These are phyloP conservation scores for Sisymbrium irio DNA, from an alignment of 345 rosid genomes.

Conservation along the genomic window DNA sequence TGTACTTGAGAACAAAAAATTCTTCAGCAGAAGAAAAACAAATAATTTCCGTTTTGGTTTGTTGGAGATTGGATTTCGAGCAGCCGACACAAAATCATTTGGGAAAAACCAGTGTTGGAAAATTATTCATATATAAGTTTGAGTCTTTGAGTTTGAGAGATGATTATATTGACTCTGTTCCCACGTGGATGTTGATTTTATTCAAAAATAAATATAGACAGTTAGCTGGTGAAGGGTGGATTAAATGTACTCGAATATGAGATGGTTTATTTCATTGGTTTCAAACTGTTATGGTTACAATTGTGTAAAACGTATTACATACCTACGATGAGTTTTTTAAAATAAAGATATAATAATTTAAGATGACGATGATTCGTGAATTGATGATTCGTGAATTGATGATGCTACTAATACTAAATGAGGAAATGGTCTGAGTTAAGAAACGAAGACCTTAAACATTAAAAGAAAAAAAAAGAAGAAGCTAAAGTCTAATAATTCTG, in stretches of 20 bases:
- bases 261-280: neutral
- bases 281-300: neutral
- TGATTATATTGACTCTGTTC: slow-evolving; percentile 18
- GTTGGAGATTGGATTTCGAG: slow-evolving; percentile 16
- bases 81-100: slow-evolving; percentile 31
- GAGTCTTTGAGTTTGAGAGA: slow-evolving; percentile 10
- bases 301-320: neutral
- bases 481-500: neutral
- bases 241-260: slow-evolving; percentile 1
- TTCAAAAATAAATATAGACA: neutral
- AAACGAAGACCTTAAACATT: neutral
- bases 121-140: neutral
- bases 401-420: neutral
- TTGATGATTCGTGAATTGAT: neutral
- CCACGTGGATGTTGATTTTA: slow-evolving; percentile 20
- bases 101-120: slow-evolving; percentile 12
- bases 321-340: neutral
- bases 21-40: neutral
- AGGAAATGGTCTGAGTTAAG: slow-evolving; percentile 12
- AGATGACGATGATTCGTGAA: neutral
- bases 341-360: neutral
- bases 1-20: neutral
- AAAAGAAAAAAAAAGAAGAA: neutral
- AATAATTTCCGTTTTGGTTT: neutral
- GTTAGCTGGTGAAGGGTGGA: slow-evolving; percentile 24